phyloP scores from a whole-genome alignment of 306 rosid species.

The Gynostemma pentaphyllum region DNA sequence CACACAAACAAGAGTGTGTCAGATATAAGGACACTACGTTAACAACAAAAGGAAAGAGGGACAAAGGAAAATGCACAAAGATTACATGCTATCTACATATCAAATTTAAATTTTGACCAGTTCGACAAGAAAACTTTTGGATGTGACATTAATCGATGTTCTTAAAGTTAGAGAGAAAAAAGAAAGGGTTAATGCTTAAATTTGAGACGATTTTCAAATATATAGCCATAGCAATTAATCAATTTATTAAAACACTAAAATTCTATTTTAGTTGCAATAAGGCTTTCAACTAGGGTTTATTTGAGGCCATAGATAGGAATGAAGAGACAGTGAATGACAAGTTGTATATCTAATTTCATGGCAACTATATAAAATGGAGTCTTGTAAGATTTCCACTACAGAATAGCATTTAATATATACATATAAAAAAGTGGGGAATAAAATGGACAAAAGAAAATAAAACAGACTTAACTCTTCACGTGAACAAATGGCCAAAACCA shows the following conservation, averaged over 20 bases:
- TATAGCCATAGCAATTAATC: no score
- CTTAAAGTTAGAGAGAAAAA: neutral
- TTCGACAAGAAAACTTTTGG: neutral
- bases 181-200: no score
- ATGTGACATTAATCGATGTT: neutral
- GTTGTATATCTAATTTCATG: neutral
- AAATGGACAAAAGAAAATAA: neutral
- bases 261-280: neutral
- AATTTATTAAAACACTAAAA: no score
- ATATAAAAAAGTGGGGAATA: constrained; percentile 7
- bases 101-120: neutral
- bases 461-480: constrained; percentile 52
- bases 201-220: no score
- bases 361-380: neutral
- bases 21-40: neutral
- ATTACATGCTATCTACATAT: neutral
- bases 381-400: neutral
- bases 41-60: neutral
- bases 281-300: neutral
- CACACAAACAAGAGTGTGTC: neutral
- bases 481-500: constrained; percentile 63
- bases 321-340: neutral
- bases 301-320: neutral
- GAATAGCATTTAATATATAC: neutral
- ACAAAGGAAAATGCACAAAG: neutral